phyloP scores from a whole-genome alignment of 202 grass and related monocot species.

The Musa balbisiana region DNA sequence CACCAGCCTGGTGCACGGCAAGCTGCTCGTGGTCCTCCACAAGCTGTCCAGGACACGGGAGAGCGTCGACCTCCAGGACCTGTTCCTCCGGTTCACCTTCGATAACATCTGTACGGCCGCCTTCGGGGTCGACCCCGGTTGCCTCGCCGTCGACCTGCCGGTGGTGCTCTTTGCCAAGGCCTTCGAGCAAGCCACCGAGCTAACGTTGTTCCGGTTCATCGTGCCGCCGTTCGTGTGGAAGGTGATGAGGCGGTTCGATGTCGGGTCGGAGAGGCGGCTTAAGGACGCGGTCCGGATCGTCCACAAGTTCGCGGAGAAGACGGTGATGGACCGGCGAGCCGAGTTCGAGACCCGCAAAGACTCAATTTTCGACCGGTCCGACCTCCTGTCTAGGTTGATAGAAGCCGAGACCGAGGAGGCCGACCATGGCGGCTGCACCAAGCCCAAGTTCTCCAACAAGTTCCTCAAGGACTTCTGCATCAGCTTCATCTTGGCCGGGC shows the following conservation, averaged over 20 bases:
- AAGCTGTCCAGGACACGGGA: not conserved
- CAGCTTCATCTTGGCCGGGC: conserved; percentile 90
- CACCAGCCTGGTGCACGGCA: conserved; percentile 27
- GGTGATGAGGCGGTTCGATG: conserved; percentile 35
- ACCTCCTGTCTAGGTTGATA: conserved; percentile 72
- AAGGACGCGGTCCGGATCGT: conserved; percentile 35
- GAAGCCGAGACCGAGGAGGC: not conserved
- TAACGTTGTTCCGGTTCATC: conserved; percentile 47
- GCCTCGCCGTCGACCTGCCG: conserved; percentile 58
- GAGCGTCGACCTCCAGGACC: conserved; percentile 60
- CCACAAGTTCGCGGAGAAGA: conserved; percentile 50
- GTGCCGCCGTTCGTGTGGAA: conserved; percentile 87
- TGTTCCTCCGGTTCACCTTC: conserved; percentile 82
- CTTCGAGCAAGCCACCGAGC: conserved; percentile 76
- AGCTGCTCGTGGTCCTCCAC: conserved; percentile 40
- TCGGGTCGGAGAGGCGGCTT: conserved; percentile 59
- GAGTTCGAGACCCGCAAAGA: conserved; percentile 38
- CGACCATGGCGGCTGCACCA: not conserved
- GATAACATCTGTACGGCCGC: conserved; percentile 83
- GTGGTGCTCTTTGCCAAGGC: conserved; percentile 70
- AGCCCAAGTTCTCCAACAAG: conserved; percentile 42
- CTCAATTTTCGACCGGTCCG: conserved; percentile 26
- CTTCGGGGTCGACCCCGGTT: conserved; percentile 62
- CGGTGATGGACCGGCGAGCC: conserved; percentile 44
- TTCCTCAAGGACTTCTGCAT: conserved; percentile 86